These are phyloP conservation scores for Eustoma russellianum DNA, from an alignment of 257 asterid genomes.

Conservation along the genomic window DNA sequence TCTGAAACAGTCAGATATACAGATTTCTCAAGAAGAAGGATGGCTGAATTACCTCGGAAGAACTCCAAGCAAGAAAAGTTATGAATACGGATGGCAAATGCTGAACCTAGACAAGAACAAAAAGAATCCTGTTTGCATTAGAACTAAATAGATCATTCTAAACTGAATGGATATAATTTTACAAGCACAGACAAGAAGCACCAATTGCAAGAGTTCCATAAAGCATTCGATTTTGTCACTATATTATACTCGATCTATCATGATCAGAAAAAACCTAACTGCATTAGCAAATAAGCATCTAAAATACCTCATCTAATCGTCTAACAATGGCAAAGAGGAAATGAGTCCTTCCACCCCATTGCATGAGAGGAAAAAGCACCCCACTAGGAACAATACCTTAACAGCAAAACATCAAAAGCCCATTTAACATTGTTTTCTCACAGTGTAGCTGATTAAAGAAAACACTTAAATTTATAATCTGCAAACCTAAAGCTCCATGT, in stretches of 20 bases:
- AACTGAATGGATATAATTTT: not conserved
- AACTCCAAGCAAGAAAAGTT: constrained; percentile 78
- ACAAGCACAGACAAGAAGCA: not conserved
- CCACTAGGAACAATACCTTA: constrained; percentile 96
- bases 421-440: not conserved
- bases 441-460: constrained; percentile 1
- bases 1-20: too few relatives aligned
- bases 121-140: not conserved
- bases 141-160: not conserved
- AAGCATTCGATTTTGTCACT: constrained; percentile 1
- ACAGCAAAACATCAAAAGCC: not conserved
- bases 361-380: constrained; percentile 71
- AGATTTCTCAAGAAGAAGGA: constrained; percentile 1
- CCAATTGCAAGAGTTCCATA: not conserved
- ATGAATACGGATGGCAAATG: constrained; percentile 67
- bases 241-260: not conserved
- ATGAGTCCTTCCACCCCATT: constrained; percentile 97
- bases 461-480: not conserved
- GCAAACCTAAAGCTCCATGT: constrained; percentile 77
- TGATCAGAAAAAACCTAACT: not conserved
- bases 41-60: constrained; percentile 54
- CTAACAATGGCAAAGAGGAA: constrained; percentile 69
- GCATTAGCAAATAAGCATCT: not conserved
- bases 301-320: constrained; percentile 46
- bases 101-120: constrained; percentile 39